These are phyloP conservation scores for Aspergillus hancockii DNA, from an alignment of 495 filamentous ascomycete genomes.

Conservation along the genomic window DNA sequence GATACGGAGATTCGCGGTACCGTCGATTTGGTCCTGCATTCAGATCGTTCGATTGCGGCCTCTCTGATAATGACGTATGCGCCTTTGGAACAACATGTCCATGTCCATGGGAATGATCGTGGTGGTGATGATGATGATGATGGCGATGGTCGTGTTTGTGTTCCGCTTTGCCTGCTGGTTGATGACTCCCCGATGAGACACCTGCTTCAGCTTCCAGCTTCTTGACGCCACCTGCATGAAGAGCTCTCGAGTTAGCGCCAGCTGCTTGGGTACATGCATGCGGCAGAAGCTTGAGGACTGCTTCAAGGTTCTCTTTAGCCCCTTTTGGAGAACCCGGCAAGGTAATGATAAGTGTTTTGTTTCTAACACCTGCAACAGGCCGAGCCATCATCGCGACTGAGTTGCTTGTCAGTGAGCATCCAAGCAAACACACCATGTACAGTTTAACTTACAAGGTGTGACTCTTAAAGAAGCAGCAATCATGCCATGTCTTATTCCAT, in stretches of 20 bases:
- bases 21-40: constrained; percentile 73
- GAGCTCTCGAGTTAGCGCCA: constrained; percentile 73
- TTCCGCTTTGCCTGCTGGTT: constrained; percentile 24
- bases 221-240: constrained; percentile 80
- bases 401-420: constrained; percentile 20
- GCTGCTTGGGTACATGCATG: constrained; percentile 92
- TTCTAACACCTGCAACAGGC: constrained; percentile 85
- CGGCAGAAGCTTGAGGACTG: constrained; percentile 84
- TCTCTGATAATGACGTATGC: constrained; percentile 65
- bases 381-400: constrained; percentile 96
- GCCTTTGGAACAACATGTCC: constrained; percentile 66
- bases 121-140: constrained; percentile 49
- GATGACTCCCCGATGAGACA: constrained; percentile 33
- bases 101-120: constrained; percentile 59
- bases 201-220: constrained; percentile 86
- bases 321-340: constrained; percentile 95
- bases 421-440: constrained; percentile 14
- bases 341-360: constrained; percentile 83
- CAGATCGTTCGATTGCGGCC: constrained; percentile 78
- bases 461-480: constrained; percentile 78
- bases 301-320: constrained; percentile 92
- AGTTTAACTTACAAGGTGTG: constrained; percentile 75
- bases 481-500: constrained; percentile 77
- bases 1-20: constrained; percentile 84
- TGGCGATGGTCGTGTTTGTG: constrained; percentile 46